phyloP scores from a whole-genome alignment of 768 basidiomycete species.

The Galerina sulciceps region DNA sequence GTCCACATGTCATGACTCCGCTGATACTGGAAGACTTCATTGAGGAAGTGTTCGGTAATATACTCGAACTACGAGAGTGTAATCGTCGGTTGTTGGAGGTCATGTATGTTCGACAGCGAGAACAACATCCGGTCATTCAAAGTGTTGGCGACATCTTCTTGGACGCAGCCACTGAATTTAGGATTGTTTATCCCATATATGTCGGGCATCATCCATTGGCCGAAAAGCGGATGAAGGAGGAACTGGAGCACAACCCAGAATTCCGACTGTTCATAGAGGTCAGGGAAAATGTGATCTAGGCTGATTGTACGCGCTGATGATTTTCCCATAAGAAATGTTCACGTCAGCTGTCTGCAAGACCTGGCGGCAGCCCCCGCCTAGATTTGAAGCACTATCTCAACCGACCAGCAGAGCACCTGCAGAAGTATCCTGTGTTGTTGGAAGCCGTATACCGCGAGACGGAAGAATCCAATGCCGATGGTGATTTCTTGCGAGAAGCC shows the following conservation, averaged over 20 bases:
- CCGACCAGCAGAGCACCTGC: slow-evolving; percentile 82
- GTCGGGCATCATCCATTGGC: slow-evolving; percentile 86
- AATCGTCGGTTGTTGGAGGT: slow-evolving; percentile 82
- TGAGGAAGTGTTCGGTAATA: slow-evolving; percentile 87
- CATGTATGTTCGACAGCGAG: slow-evolving; percentile 83
- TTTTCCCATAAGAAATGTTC: slow-evolving; percentile 43
- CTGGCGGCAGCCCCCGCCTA: slow-evolving; percentile 43
- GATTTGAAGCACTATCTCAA: slow-evolving; percentile 83
- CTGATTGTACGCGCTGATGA: not conserved
- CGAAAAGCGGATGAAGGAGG: slow-evolving; percentile 85
- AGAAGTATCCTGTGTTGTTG: slow-evolving; percentile 84
- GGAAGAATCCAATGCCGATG: slow-evolving; percentile 78
- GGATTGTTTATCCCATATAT: slow-evolving; percentile 82
- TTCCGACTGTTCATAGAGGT: slow-evolving; percentile 90
- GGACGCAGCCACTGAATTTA: slow-evolving; percentile 85
- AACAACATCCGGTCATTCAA: slow-evolving; percentile 82
- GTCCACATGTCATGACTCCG: slow-evolving; percentile 50
- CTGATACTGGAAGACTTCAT: slow-evolving; percentile 81
- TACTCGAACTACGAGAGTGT: slow-evolving; percentile 81
- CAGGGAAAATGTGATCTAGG: slow-evolving; percentile 21
- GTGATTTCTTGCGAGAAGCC: slow-evolving; percentile 79
- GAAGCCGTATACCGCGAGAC: slow-evolving; percentile 90
- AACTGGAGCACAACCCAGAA: slow-evolving; percentile 80
- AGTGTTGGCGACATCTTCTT: slow-evolving; percentile 90
- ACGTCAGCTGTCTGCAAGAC: slow-evolving; percentile 42